A percentile compares a stretch with the other conserved stretches of the same genome.
These are phyloP conservation scores for Globisporangium recalcitrans DNA, from an alignment of 352 stramenopile genomes.

Conservation along the genomic window DNA sequence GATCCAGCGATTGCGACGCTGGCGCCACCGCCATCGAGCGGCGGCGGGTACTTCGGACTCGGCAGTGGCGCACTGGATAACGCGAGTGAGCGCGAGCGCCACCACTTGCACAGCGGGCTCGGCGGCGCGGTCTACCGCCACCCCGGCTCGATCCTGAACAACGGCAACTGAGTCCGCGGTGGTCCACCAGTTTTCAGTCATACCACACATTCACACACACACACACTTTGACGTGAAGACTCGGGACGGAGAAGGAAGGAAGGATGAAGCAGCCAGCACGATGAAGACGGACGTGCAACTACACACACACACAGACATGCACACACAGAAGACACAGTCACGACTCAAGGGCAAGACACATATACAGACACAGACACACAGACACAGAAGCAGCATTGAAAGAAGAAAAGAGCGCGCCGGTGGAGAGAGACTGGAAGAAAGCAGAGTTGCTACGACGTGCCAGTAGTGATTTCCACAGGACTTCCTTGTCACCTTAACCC, in stretches of 20 bases:
- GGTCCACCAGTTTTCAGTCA: background rate
- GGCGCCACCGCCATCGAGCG: slow-evolving; percentile 9
- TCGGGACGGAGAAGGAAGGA: slow-evolving; percentile 10
- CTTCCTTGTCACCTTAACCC: background rate
- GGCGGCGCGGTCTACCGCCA: slow-evolving; percentile 31
- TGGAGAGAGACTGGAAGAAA: background rate
- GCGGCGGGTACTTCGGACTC: slow-evolving; percentile 23
- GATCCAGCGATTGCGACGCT: slow-evolving; percentile 49
- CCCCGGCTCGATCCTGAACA: slow-evolving; percentile 43
- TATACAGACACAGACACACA: slow-evolving; percentile 7
- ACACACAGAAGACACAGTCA: background rate
- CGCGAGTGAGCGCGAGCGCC: slow-evolving; percentile 21
- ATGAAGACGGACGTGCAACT: background rate
- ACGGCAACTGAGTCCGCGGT: slow-evolving; percentile 24
- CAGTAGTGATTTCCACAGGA: background rate
- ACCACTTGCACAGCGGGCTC: slow-evolving; percentile 30
- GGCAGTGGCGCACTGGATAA: slow-evolving; percentile 25
- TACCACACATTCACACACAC: slow-evolving; percentile 10
- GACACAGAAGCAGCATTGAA: background rate
- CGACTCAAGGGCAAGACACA: slow-evolving; percentile 12
- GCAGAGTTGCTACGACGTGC: background rate
- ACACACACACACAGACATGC: slow-evolving; percentile 17
- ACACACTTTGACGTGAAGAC: slow-evolving; percentile 10
- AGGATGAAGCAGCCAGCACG: slow-evolving; percentile 8
- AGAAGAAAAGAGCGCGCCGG: background rate